Evolutionary conservation across 169 alveolate species (phyloP), one percentile per base, ranked within the genome.

Genomic region (Theileria parva): DNA sequence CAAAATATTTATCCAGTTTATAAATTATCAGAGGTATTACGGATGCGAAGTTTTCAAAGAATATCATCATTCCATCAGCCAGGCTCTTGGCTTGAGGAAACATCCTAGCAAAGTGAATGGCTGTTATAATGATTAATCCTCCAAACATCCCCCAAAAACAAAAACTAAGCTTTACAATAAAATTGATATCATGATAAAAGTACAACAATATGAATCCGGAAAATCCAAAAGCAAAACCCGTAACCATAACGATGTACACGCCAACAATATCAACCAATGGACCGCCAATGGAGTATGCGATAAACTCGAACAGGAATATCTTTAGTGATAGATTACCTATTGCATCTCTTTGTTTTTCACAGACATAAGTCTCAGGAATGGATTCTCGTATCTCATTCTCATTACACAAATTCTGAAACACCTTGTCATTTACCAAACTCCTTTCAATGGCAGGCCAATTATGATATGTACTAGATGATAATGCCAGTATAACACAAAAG

Each of bases 401-500:
- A 0, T 85, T 74, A 39, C 88, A 81, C 23, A 81, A 32, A 6
- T 34, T 21, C 27, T 53, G 72, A 28, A 81, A 55, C 23, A 66
- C 74, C 9, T 66, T 61, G 19, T 81, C 63, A 7, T 32, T 27
- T 68, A 81, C 59, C 17, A 81, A 74, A 51, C 74, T 61, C 27
- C 63, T 74, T 81, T 81, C 88, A 39, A 81, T 70, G 25, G 72
- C 73, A 15, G 88, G 65, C 88, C 88, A 81, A 79, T 81, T 81
- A 65, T 81, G 74, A 66, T 81, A 81, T 68, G 76, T 53, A 74
- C 88, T 81, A 6, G 86, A 75, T 21, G 88, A 55, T 21, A 81
- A 48, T 55, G 76, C 61, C 13, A 81, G 69, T n/a, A 77, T 69
- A 28, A 80, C 19, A 64, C 87, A 80, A 27, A 74, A 77, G 70